Evolutionary conservation across 2,329 filamentous ascomycete species (phyloP), one percentile per base, ranked within the genome.

Genomic region (Paecilomyces dactylethromorphus): DNA sequence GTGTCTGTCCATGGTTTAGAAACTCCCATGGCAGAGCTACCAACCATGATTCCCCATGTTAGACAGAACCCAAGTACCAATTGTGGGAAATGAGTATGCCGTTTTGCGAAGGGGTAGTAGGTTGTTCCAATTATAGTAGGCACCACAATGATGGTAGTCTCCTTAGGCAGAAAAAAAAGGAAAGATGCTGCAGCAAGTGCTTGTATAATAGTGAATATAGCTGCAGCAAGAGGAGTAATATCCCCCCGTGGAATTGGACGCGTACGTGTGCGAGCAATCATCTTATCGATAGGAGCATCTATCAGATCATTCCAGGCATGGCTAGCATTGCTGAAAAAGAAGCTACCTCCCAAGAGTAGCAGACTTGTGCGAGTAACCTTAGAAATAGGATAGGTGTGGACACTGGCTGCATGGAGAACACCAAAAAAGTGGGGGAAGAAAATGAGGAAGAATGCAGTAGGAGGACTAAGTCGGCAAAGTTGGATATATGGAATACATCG

Each of bases 241-340:
- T 91, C 91, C 33, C 89, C 83, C 12, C 92, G 84, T 0, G 92
- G 91, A 61, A 96, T 89, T 2, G 92, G 92, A 15, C 92, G 87
- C 32, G 91, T 79, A 13, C 87, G 84, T 5, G 90, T 95, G 54
- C 92, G 84, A 1, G 83, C 76, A 13, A 96, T 91, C 62, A 91
- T 84, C 6, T 89, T 87, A 73, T 96, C 92, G 15, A 96, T 86
- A 66, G 94, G 89, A 57, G 90, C 85, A 74, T 96, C 92, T 89
- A 91, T 92, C 55, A 95, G 84, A 71, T 96, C 92, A 71, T 96
- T 96, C 76, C 95, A 91, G 18, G 89, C 89, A 74, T 92, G 96
- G 56, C 91, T 91, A 21, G 91, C 90, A 54, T 92, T 89, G 61
- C 92, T 88, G 89, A 96, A 94, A 64, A 96, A 83, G 52, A 95